Conservation (phyloP, 164 flowering plant genomes). For the Cinnamomum micranthum region DNA sequence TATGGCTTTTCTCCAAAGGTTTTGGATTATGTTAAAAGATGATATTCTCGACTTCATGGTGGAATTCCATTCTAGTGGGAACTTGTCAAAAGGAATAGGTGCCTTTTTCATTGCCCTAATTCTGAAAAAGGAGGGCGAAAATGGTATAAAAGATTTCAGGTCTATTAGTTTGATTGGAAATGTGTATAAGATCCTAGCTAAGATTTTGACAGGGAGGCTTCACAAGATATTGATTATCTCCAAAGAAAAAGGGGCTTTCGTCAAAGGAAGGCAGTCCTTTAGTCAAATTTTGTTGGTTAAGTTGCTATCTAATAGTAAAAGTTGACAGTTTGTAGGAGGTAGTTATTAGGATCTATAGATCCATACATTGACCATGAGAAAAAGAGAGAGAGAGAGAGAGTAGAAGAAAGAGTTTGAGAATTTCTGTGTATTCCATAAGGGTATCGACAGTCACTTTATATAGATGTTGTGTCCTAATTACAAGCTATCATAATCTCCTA, state of each 20-base stretch:
- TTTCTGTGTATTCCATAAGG: no score
- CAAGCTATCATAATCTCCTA: no score
- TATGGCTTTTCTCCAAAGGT: not conserved
- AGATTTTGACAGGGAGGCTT: not conserved
- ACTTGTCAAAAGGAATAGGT: not conserved
- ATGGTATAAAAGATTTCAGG: not conserved
- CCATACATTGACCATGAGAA: no score
- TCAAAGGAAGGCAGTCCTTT: not conserved
- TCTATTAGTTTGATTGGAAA: constrained; percentile 2
- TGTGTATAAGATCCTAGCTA: not conserved
- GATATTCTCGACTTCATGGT: not conserved
- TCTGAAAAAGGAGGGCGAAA: not conserved
- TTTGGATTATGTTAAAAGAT: not conserved
- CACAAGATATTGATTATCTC: not conserved
- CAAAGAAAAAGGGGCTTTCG: not conserved
- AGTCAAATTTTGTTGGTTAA: no score
- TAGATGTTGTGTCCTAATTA: no score
- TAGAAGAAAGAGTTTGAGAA: no score
- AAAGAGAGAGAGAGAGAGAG: no score
- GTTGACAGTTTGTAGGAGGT: no score
- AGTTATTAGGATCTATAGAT: no score
- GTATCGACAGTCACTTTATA: no score
- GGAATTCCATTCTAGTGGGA: not conserved
- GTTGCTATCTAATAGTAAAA: no score
- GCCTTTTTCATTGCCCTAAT: constrained; percentile 1